phyloP scores from a whole-genome alignment of 768 basidiomycete genomes.

The Boletus edulis region DNA sequence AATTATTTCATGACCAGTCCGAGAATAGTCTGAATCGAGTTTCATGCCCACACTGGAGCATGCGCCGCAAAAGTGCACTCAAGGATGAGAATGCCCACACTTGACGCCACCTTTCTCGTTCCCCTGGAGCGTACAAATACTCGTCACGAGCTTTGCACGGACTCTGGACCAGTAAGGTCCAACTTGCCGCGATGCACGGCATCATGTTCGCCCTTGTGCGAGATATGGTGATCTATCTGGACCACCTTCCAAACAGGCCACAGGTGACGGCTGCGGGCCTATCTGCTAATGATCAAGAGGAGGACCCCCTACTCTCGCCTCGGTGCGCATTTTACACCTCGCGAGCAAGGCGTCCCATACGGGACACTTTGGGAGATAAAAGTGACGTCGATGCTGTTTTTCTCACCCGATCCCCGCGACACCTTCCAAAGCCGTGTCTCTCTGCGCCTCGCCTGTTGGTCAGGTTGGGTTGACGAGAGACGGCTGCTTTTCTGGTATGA shows the following conservation, averaged over 20 bases:
- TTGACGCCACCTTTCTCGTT: conserved; percentile 18
- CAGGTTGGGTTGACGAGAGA: conserved; percentile 37
- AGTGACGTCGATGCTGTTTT: neutral
- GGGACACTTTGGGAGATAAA: conserved; percentile 18
- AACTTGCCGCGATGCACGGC: neutral
- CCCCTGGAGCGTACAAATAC: conserved; percentile 9
- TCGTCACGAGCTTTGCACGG: neutral
- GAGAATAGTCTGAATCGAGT: conserved; percentile 36
- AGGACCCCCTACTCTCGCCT: too few species aligned
- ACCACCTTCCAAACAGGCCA: too few species aligned
- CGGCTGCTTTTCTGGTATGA: conserved; percentile 64
- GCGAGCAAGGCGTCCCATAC: conserved; percentile 14
- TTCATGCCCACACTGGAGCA: conserved; percentile 14
- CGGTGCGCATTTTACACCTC: neutral
- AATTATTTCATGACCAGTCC: conserved; percentile 20
- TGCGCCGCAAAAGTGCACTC: conserved; percentile 29
- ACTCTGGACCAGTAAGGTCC: neutral
- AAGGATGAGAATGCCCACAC: conserved; percentile 14
- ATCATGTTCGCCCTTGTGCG: too few species aligned
- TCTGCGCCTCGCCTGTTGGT: conserved; percentile 17
- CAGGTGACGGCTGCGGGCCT: neutral
- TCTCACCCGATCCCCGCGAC: conserved; percentile 54
- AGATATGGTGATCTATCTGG: too few species aligned
- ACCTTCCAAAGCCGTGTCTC: conserved; percentile 46
- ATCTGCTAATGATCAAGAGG: too few species aligned